These are phyloP conservation scores for Pulveroboletus sp. DNA, from an alignment of 768 basidiomycete genomes.

Conservation along the genomic window DNA sequence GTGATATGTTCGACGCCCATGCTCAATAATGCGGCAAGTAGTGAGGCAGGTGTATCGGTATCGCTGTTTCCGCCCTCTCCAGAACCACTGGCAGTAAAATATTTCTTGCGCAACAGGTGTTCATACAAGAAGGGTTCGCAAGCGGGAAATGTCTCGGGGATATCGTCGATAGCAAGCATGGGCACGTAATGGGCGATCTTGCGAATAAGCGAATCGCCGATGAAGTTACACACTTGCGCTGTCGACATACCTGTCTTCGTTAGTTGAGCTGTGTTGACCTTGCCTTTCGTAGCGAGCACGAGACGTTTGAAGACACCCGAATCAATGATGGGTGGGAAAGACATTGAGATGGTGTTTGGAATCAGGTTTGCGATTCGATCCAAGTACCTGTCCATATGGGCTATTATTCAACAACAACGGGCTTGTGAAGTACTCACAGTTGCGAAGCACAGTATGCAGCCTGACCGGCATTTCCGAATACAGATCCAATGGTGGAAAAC, in stretches of 20 bases:
- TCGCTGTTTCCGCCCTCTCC: constrained; percentile 9
- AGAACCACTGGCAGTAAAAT: constrained; percentile 13
- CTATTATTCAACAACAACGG: constrained; percentile 4
- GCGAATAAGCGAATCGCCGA: constrained; percentile 29
- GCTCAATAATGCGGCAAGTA: constrained; percentile 23
- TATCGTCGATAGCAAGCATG: constrained; percentile 24
- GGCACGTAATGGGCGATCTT: constrained; percentile 31
- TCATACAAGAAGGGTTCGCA: constrained; percentile 28
- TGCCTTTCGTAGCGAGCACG: constrained; percentile 24
- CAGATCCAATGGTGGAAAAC: constrained; percentile 34
- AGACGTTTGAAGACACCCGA: constrained; percentile 35
- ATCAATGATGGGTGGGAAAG: constrained; percentile 34
- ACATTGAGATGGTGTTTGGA: constrained; percentile 33
- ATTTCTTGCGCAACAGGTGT: constrained; percentile 23
- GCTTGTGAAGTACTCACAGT: constrained; percentile 6
- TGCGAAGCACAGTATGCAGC: constrained; percentile 24
- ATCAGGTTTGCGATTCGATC: constrained; percentile 30
- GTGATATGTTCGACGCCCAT: constrained; percentile 28
- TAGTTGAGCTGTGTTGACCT: constrained; percentile 28
- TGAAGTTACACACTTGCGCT: constrained; percentile 31
- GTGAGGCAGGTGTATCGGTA: constrained; percentile 22
- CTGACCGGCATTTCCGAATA: constrained; percentile 30
- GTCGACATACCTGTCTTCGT: constrained; percentile 33
- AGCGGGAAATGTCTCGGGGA: constrained; percentile 22
- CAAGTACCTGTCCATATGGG: constrained; percentile 21